Conservation (phyloP, 73 alveolate genomes). For the Paramecium tetraurelia region DNA sequence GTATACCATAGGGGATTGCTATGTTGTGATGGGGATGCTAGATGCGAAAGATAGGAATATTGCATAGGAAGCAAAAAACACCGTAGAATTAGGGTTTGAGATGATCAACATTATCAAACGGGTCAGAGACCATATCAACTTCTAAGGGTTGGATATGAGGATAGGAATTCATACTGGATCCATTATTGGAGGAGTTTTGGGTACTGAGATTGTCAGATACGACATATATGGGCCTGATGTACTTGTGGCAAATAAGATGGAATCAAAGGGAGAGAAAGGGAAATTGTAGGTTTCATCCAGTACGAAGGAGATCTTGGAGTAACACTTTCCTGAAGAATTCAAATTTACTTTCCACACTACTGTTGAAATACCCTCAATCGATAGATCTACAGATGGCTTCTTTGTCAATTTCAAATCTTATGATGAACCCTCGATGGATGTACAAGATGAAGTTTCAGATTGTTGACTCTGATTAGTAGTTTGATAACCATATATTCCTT, state of each 20-base stretch:
- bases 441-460: neutral
- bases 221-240: conserved; percentile 58
- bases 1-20: conserved; percentile 55
- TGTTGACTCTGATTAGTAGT: neutral
- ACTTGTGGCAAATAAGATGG: conserved; percentile 58
- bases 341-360: neutral
- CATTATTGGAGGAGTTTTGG: conserved; percentile 54
- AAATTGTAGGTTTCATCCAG: neutral
- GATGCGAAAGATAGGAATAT: conserved; percentile 35
- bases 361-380: neutral
- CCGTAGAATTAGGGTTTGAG: conserved; percentile 41
- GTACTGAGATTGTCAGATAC: conserved; percentile 49
- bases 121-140: conserved; percentile 46
- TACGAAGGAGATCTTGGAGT: conserved; percentile 22
- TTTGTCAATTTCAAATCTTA: neutral
- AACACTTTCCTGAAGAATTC: conserved; percentile 4
- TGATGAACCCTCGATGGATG: neutral
- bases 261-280: conserved; percentile 61
- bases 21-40: conserved; percentile 54
- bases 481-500: neutral
- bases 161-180: conserved; percentile 53
- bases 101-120: conserved; percentile 42
- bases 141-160: conserved; percentile 54
- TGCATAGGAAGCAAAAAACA: conserved; percentile 48
- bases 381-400: neutral